These are phyloP conservation scores for Juncus effusus DNA, from an alignment of 176 grass and related monocot species.

Conservation along the genomic window DNA sequence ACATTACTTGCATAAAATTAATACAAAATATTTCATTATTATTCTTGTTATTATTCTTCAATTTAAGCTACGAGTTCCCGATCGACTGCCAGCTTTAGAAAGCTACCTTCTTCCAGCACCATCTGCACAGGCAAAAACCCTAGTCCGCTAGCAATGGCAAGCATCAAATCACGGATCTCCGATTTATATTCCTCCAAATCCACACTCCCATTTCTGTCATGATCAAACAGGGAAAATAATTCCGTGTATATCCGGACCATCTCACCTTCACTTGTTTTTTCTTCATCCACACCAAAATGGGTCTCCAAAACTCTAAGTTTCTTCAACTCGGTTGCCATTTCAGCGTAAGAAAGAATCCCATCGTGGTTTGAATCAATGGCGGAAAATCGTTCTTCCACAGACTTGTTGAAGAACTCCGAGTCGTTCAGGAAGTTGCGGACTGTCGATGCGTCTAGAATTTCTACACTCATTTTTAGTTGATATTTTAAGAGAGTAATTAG, in stretches of 20 bases:
- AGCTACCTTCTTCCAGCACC: slow-evolving; percentile 23
- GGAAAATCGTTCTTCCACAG: slow-evolving; percentile 22
- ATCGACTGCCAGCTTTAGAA: slow-evolving; percentile 22
- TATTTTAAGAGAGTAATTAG: too few relatives aligned
- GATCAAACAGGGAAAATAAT: slow-evolving; percentile 22
- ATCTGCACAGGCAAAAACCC: slow-evolving; percentile 22
- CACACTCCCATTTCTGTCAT: slow-evolving; percentile 25
- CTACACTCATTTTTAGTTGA: slow-evolving; percentile 32
- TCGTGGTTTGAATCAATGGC: slow-evolving; percentile 19
- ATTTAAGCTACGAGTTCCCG: not conserved
- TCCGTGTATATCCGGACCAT: slow-evolving; percentile 5
- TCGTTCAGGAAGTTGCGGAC: slow-evolving; percentile 28
- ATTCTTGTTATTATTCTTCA: too few relatives aligned
- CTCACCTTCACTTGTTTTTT: not conserved
- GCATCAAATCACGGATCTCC: slow-evolving; percentile 27
- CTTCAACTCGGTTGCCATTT: slow-evolving; percentile 25
- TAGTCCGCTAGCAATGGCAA: slow-evolving; percentile 8
- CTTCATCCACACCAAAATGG: slow-evolving; percentile 21
- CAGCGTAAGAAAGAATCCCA: slow-evolving; percentile 22
- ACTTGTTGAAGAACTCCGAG: slow-evolving; percentile 8
- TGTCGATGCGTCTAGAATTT: slow-evolving; percentile 29
- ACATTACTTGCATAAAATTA: too few relatives aligned
- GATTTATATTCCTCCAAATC: slow-evolving; percentile 30
- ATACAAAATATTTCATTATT: too few relatives aligned
- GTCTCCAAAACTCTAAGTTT: slow-evolving; percentile 32